A percentile compares a stretch with the other conserved stretches of the same genome.
phyloP scores from a whole-genome alignment of 2,329 filamentous ascomycete species.

The Camptophora hylomeconis region DNA sequence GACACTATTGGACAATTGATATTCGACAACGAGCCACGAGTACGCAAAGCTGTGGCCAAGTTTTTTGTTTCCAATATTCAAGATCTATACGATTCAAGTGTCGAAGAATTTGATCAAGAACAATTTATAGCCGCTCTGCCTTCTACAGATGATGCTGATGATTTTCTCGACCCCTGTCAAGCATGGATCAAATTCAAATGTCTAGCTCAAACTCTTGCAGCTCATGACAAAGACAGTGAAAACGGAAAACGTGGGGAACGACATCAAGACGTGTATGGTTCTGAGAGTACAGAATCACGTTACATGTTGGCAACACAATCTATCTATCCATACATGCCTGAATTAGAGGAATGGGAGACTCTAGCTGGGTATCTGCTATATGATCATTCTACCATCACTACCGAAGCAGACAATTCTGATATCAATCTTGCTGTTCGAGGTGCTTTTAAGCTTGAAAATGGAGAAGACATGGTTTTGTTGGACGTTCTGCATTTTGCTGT shows the following conservation, averaged over 20 bases:
- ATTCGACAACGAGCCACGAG: conserved; percentile 71
- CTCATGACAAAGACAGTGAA: conserved; percentile 59
- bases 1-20: conserved; percentile 77
- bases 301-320: conserved; percentile 77
- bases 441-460: conserved; percentile 57
- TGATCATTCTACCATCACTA: conserved; percentile 62
- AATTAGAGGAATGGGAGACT: conserved; percentile 76
- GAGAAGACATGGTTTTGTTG: conserved; percentile 73
- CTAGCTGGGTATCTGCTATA: conserved; percentile 82
- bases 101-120: conserved; percentile 73
- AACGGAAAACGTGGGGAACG: conserved; percentile 41
- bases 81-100: conserved; percentile 63
- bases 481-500: conserved; percentile 78
- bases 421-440: conserved; percentile 52
- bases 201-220: conserved; percentile 67
- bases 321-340: conserved; percentile 67
- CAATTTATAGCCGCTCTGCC: conserved; percentile 64
- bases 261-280: conserved; percentile 42
- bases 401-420: conserved; percentile 41
- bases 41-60: conserved; percentile 75
- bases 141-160: conserved; percentile 54
- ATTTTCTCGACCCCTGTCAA: conserved; percentile 60
- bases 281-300: conserved; percentile 56
- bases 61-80: conserved; percentile 86
- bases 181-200: conserved; percentile 91